A percentile compares a stretch with the other conserved stretches of the same genome.
phyloP scores from a whole-genome alignment of 108 stramenopile species.

The Mayamaea pseudoterrestris region DNA sequence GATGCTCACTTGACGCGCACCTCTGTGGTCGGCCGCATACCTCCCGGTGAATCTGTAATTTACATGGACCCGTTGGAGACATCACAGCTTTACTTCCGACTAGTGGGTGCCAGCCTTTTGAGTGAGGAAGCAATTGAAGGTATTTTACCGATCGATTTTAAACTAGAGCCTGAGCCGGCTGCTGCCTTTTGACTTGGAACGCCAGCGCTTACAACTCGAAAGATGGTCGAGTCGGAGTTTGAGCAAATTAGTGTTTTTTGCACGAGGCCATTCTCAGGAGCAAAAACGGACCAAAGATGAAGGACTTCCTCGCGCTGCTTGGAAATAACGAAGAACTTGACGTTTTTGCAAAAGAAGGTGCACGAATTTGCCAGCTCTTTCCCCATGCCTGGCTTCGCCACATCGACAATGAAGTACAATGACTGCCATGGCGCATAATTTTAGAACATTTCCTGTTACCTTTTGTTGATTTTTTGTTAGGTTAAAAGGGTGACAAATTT shows the following conservation, averaged over 20 bases:
- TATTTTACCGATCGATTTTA: background rate
- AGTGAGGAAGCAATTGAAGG: background rate
- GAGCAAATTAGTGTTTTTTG: conserved; percentile 90
- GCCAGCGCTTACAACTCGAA: conserved; percentile 84
- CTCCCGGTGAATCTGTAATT: conserved; percentile 5
- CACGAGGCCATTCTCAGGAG: conserved; percentile 81
- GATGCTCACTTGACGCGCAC: conserved; percentile 12
- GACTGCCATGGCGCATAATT: conserved; percentile 28
- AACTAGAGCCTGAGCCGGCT: too few relatives aligned
- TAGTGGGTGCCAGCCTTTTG: conserved; percentile 11
- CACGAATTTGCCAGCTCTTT: conserved; percentile 87
- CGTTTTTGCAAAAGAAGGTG: conserved; percentile 62
- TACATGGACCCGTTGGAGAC: conserved; percentile 10
- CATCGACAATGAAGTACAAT: conserved; percentile 76
- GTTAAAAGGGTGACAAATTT: too few relatives aligned
- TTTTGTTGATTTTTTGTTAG: too few relatives aligned
- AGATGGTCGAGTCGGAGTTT: conserved; percentile 92
- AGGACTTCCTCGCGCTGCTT: conserved; percentile 80
- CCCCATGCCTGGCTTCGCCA: conserved; percentile 97
- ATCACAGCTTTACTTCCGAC: conserved; percentile 18
- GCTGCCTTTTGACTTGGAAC: too few relatives aligned
- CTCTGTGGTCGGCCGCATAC: conserved; percentile 17
- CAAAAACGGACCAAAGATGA: conserved; percentile 77
- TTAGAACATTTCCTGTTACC: too few relatives aligned
- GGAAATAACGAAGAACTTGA: conserved; percentile 59